Base-by-base conservation (phyloP, 1,139 yeast species). In the Lodderomyces theae region DNA sequence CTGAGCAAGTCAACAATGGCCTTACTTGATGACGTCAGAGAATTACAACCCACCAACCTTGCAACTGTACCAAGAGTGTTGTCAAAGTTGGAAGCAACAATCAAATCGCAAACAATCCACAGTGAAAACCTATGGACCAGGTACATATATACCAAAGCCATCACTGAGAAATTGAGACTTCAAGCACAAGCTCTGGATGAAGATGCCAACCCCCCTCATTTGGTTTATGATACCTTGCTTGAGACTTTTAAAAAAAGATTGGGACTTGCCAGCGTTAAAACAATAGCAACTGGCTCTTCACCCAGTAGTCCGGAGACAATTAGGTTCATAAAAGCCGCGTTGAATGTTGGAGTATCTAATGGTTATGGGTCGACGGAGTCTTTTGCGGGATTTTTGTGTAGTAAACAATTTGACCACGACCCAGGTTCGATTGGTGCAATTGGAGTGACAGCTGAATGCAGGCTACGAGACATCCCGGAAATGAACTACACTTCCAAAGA, bases 291-390 rank as follows among this genome's bases (percentile, higher is more conserved):
- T 12, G 77, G 77, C 12, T 63, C 72, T 10, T 76, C 77, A 3
- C 77, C 77, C 28, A 64, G 71, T 42, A 58, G 69, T 32, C 63
- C 66, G 3, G 70, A 64, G 23, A 69, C 76, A 3, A 58, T 71
- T 33, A 64, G 55, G 48, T 71, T 70, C 47, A 50, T 72, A 44
- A 70, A 67, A 50, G 71, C 73, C 2, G 45, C 68, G 3, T 57
- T 70, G 41, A 63, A 65, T 44, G 42, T 61, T 26, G 77, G 76
- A 18, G 45, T 72, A 42, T 39, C 59, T 24, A 75, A 70, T 52
- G 77, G 76, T 38, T 72, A 70, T 48, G 77, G 77, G 7, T 61
- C 69, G 47, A 71, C 76, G 24, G 77, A 72, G 49, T 60, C 72
- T 5, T 69, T 69, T 53, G 76, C 74, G 10, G 76, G 76, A 13